Base-by-base conservation (phyloP, 805 yeast genomes). In the Saturnispora zaruensis region DNA sequence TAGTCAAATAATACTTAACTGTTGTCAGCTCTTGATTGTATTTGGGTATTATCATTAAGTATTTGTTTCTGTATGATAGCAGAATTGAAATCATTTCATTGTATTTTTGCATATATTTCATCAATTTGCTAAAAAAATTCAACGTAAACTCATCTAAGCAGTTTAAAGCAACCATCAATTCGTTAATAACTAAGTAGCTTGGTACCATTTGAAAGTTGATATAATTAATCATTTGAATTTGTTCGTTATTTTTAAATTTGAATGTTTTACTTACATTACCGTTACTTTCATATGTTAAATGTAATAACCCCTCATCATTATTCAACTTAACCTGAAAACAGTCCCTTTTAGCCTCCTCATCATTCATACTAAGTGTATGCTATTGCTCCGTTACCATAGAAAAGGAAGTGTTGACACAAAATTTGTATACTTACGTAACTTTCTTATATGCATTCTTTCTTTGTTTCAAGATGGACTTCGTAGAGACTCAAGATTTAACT, bases 401-500 rank as follows among this genome's bases (percentile, higher is more conserved):
- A 28, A 28, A 28, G 32, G 14, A 9, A 25, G 26, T 25, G 26
- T 25, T 25, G 32, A 7, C 13, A 28, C 32, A 28, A 28, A 28
- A 28, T 28, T 28, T 28, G 13, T 28, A 8, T 14, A 28, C 32
- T 28, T 28, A 28, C 32, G 32, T 28, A 28, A 28, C 32, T 11
- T 28, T 28, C 13, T 9, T 2, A 13, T 28, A 28, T 28, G 13
- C 5, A 8, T 28, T 28, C 32, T 28, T 9, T 8, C 13, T 28
- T 28, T 11, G 13, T 28, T 11, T 28, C 32, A 28, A 8, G 13
- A 36, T 51, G 42, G 20, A 24, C 3, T 45, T 63, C 7, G 61
- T 57, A 36, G 47, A 53, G 36, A 60, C 61, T 1, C 28, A 41
- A 2, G 62, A 61, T 33, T 21, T 34, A 3, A 49, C 44, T 11